phyloP scores from a whole-genome alignment of 164 flowering plant species.

The Stephania cephalantha region DNA sequence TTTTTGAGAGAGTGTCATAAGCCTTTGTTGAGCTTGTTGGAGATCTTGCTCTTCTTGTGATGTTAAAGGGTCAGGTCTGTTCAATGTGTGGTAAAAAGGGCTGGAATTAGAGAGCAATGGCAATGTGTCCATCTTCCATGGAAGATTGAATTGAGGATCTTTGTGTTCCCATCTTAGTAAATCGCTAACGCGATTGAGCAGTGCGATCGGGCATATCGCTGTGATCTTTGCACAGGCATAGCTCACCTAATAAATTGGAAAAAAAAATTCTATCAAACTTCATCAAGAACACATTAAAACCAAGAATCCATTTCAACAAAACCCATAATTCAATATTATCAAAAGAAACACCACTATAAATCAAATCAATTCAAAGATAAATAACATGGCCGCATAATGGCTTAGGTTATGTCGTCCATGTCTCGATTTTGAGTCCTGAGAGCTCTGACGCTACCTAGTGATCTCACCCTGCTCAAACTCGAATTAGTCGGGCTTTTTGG shows the following conservation, averaged over 20 bases:
- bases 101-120: slow-evolving; percentile 53
- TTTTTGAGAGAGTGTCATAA: slow-evolving; percentile 35
- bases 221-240: slow-evolving; percentile 70
- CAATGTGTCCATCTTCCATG: slow-evolving; percentile 66
- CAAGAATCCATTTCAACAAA: too few relatives aligned
- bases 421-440: too few relatives aligned
- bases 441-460: too few relatives aligned
- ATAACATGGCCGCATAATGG: too few relatives aligned
- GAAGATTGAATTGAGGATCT: slow-evolving; percentile 55
- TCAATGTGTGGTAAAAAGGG: slow-evolving; percentile 72
- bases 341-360: too few relatives aligned
- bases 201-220: slow-evolving; percentile 61
- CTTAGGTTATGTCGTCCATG: too few relatives aligned
- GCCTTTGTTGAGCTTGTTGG: slow-evolving; percentile 40
- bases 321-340: too few relatives aligned
- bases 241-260: slow-evolving; percentile 50
- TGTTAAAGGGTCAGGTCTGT: slow-evolving; percentile 51
- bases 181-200: slow-evolving; percentile 64
- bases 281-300: too few relatives aligned
- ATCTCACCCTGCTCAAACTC: too few relatives aligned
- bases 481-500: too few relatives aligned
- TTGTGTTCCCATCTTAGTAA: slow-evolving; percentile 73
- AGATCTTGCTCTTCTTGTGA: slow-evolving; percentile 62
- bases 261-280: too few relatives aligned
- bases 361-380: too few relatives aligned